Conservation (phyloP, 441 rosid species). For the Eruca vesicaria region DNA sequence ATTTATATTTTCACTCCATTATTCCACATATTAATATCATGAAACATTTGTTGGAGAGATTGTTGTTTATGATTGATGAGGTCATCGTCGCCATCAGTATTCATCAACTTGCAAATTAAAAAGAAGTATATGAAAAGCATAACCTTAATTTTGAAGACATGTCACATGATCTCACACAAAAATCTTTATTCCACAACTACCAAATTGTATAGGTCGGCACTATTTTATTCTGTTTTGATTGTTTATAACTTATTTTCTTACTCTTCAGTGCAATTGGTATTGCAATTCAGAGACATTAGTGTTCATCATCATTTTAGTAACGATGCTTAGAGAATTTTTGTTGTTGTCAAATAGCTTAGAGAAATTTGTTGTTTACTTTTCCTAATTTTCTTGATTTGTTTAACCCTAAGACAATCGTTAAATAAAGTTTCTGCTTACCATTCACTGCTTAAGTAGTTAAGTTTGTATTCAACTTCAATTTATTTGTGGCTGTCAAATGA, state of each 20-base stretch:
- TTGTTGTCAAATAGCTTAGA: background rate
- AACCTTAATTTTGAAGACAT: constrained; percentile 19
- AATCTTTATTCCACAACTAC: constrained; percentile 28
- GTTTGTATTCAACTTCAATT: background rate
- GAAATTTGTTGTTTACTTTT: background rate
- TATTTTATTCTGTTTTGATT: background rate
- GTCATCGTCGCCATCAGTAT: constrained; percentile 32
- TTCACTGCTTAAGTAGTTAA: background rate
- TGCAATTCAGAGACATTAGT: background rate
- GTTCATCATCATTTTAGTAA: background rate
- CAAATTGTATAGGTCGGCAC: constrained; percentile 19
- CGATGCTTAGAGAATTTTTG: background rate
- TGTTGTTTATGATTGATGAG: constrained; percentile 37
- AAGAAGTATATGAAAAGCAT: background rate
- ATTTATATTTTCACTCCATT: background rate
- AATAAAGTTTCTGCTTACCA: background rate
- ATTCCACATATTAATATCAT: constrained; percentile 7
- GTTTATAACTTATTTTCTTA: background rate
- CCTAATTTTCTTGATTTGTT: background rate
- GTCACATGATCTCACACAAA: constrained; percentile 35
- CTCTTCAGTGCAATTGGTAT: background rate
- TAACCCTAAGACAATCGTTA: background rate
- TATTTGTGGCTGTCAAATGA: background rate
- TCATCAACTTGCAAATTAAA: constrained; percentile 28
- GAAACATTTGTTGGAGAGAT: constrained; percentile 31